Percentiles rank a stretch among this genome's conserved stretches.
phyloP scores from a whole-genome alignment of 139 green algal genomes.

The Chlorella sp. region DNA sequence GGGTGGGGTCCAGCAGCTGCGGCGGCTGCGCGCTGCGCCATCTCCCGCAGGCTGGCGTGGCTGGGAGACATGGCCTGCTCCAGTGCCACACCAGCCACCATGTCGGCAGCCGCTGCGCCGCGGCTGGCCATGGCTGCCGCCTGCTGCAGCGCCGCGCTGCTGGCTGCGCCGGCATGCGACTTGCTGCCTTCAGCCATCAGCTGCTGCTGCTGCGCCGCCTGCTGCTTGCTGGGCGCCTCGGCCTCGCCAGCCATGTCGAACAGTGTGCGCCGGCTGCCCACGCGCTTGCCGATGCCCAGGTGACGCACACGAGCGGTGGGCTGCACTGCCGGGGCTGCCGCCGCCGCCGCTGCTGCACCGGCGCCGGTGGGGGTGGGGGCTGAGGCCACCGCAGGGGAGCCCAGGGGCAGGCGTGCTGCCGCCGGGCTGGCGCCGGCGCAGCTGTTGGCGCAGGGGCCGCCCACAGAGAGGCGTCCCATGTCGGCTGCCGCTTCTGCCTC shows the following conservation, averaged over 20 bases:
- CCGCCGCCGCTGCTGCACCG: not conserved
- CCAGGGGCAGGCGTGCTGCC: not conserved
- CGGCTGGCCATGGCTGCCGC: not conserved
- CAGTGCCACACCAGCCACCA: not conserved
- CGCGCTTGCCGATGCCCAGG: conserved; percentile 11
- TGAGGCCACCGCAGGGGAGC: not conserved
- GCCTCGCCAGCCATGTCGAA: conserved; percentile 7
- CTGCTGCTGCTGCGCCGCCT: not conserved
- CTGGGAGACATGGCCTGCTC: conserved; percentile 35
- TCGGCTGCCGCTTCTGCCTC: not conserved
- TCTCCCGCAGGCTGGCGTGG: not conserved
- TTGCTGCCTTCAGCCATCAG: not conserved
- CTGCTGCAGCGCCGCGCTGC: not conserved
- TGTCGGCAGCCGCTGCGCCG: not conserved
- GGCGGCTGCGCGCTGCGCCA: not conserved
- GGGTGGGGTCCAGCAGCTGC: not conserved
- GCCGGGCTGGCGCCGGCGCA: not conserved
- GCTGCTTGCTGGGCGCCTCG: too few relatives aligned
- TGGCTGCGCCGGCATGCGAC: not conserved
- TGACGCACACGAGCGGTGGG: not conserved
- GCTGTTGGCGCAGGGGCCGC: not conserved
- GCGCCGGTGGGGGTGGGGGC: conserved; percentile 16
- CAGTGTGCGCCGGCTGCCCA: conserved; percentile 21
- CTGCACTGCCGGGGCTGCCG: not conserved
- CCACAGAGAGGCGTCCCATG: conserved; percentile 6